Conservation (phyloP, 1,139 yeast genomes). For the Saccharomyces hybrid region DNA sequence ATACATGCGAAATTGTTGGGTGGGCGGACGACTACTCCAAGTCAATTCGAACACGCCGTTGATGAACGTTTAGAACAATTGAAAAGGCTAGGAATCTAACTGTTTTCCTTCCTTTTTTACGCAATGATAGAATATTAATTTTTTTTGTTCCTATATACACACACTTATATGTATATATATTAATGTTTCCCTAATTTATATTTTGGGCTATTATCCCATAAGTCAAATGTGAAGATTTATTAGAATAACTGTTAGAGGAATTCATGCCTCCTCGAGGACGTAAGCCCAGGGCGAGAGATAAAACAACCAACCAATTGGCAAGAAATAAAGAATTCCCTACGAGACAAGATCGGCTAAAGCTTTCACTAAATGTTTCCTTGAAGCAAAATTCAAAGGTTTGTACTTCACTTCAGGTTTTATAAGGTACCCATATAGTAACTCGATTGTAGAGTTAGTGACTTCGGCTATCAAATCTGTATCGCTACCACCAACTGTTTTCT, state of each 20-base stretch:
- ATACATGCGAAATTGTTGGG: conserved; percentile 74
- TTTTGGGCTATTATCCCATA: background rate
- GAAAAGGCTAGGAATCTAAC: conserved; percentile 22
- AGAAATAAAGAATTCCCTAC: background rate
- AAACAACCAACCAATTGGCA: conserved; percentile 1
- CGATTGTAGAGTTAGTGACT: background rate
- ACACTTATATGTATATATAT: background rate
- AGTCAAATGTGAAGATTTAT: background rate
- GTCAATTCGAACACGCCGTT: conserved; percentile 24
- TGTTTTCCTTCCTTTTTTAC: conserved; percentile 5
- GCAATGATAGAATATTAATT: background rate
- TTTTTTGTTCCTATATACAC: background rate
- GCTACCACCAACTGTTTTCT: background rate
- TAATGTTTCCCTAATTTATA: background rate
- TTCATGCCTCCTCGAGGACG: background rate
- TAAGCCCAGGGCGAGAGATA: background rate
- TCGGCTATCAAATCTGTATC: background rate
- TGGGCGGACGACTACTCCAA: conserved; percentile 13
- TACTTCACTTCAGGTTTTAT: conserved; percentile 2
- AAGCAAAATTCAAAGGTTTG: conserved; percentile 2
- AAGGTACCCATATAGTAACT: background rate
- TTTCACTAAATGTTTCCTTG: background rate
- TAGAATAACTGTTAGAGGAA: background rate
- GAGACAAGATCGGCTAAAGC: background rate
- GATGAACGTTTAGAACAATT: conserved; percentile 31